Evolutionary conservation across 2,329 filamentous ascomycete species (phyloP).

Genomic region (Tolypocladium ophioglossoides): DNA sequence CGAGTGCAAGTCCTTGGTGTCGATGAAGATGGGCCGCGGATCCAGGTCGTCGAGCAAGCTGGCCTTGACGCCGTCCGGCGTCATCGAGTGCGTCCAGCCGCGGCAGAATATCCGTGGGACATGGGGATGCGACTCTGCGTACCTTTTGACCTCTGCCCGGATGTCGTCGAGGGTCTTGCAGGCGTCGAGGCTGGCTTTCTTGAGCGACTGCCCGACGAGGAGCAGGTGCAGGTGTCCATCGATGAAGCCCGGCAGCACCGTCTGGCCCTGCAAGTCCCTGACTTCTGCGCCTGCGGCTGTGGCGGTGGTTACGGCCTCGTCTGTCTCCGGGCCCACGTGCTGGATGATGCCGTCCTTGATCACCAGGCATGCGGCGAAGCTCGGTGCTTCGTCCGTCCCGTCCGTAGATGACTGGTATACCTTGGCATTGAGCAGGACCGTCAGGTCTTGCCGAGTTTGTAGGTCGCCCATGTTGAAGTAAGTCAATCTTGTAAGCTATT

Average conservation of each 20-base stretch:
- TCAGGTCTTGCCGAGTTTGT: neutral
- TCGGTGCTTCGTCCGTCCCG: neutral
- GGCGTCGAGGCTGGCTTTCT: slow-evolving; percentile 36
- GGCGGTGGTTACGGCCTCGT: slow-evolving; percentile 12
- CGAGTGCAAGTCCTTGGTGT: slow-evolving; percentile 46
- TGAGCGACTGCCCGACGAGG: slow-evolving; percentile 40
- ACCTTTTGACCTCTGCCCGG: slow-evolving; percentile 30
- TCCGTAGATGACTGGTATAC: slow-evolving; percentile 8
- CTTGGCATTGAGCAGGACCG: slow-evolving; percentile 10
- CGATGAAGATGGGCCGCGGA: slow-evolving; percentile 42
- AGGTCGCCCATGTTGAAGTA: slow-evolving; percentile 5
- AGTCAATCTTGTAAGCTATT: too few relatives aligned
- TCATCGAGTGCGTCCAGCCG: slow-evolving; percentile 45
- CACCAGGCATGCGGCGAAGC: slow-evolving; percentile 17
- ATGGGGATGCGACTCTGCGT: slow-evolving; percentile 34
- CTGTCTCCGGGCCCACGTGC: slow-evolving; percentile 19
- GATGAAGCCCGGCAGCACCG: slow-evolving; percentile 44
- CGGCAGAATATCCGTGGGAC: slow-evolving; percentile 39
- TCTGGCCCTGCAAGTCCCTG: slow-evolving; percentile 20
- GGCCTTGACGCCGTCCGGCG: slow-evolving; percentile 32
- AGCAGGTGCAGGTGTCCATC: slow-evolving; percentile 48
- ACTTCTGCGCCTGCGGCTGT: slow-evolving; percentile 11
- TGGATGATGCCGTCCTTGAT: slow-evolving; percentile 22
- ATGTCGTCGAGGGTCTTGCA: slow-evolving; percentile 41
- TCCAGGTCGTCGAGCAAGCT: slow-evolving; percentile 39